A percentile compares a stretch with the other conserved stretches of the same genome.
These are phyloP conservation scores for Anaeramoeba ignava DNA, from an alignment of 78 protist species.

Conservation along the genomic window DNA sequence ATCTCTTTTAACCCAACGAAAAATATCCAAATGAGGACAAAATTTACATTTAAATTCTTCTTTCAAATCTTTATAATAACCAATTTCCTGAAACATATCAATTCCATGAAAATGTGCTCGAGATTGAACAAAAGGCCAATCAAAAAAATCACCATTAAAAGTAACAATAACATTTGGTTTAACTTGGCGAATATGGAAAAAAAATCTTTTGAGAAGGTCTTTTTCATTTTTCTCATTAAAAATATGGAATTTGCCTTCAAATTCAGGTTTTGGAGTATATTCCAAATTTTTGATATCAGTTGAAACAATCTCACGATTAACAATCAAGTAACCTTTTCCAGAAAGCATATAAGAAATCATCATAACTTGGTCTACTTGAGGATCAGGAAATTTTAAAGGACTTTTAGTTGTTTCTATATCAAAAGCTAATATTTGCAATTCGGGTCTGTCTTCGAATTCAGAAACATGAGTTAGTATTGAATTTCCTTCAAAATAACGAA, in stretches of 20 bases:
- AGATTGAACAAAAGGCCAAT: conserved; percentile 93
- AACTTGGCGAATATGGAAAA: not conserved
- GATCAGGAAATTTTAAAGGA: conserved; percentile 89
- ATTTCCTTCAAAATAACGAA: not conserved
- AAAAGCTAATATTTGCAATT: conserved; percentile 79
- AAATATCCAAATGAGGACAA: conserved; percentile 81
- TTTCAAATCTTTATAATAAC: not conserved
- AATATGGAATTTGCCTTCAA: conserved; percentile 69
- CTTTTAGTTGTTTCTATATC: conserved; percentile 94
- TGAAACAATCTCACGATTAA: conserved; percentile 81
- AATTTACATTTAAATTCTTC: conserved; percentile 43
- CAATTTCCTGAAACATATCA: conserved; percentile 23
- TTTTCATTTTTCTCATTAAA: conserved; percentile 68
- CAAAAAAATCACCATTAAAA: conserved; percentile 97
- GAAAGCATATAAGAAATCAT: conserved; percentile 98
- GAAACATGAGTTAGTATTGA: not conserved
- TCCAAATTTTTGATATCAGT: conserved; percentile 85
- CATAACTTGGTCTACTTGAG: conserved; percentile 62
- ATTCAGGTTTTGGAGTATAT: conserved; percentile 87
- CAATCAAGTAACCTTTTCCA: conserved; percentile 77
- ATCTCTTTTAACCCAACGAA: conserved; percentile 98
- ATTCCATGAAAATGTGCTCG: conserved; percentile 55
- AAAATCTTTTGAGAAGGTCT: not conserved
- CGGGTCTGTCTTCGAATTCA: conserved; percentile 26
- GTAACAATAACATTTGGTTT: conserved; percentile 82